Conservation (phyloP, 495 filamentous ascomycete species). For the Lophiostoma macrostomum region DNA sequence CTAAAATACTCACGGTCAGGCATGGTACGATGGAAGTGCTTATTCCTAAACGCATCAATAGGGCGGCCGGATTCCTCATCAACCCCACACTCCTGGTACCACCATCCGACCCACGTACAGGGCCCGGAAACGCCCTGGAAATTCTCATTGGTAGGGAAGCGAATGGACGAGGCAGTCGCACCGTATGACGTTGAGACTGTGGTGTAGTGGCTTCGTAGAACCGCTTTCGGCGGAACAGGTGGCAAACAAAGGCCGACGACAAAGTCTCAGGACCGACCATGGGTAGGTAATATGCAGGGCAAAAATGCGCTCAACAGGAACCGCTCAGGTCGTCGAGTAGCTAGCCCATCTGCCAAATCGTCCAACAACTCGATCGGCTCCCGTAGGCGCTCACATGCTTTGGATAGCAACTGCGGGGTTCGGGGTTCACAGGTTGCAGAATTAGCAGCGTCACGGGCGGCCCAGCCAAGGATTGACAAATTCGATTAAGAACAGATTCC, state of each 20-base stretch:
- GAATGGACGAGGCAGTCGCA: not conserved
- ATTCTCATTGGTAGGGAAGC: not conserved
- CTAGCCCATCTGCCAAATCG: not conserved
- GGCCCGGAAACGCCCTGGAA: not conserved
- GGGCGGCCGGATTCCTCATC: conserved; percentile 15
- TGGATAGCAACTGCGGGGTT: conserved; percentile 16
- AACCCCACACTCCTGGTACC: conserved; percentile 10
- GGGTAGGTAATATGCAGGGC: not conserved
- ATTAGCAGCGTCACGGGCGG: conserved; percentile 19
- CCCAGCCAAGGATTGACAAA: conserved; percentile 7
- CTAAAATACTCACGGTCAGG: conserved; percentile 4
- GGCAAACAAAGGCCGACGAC: conserved; percentile 8
- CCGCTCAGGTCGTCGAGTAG: too few relatives aligned
- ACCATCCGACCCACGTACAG: not conserved
- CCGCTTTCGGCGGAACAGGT: conserved; percentile 2
- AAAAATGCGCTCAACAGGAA: conserved; percentile 3
- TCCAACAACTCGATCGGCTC: not conserved
- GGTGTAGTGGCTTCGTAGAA: conserved; percentile 1
- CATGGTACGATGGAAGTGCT: conserved; percentile 13
- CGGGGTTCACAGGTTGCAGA: conserved; percentile 14
- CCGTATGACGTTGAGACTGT: conserved; percentile 14
- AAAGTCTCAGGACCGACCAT: not conserved
- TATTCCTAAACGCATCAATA: conserved; percentile 1
- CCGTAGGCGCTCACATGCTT: not conserved
- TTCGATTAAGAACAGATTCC: conserved; percentile 11